Conservation (phyloP, 345 rosid genomes). For the Populus simonii region DNA sequence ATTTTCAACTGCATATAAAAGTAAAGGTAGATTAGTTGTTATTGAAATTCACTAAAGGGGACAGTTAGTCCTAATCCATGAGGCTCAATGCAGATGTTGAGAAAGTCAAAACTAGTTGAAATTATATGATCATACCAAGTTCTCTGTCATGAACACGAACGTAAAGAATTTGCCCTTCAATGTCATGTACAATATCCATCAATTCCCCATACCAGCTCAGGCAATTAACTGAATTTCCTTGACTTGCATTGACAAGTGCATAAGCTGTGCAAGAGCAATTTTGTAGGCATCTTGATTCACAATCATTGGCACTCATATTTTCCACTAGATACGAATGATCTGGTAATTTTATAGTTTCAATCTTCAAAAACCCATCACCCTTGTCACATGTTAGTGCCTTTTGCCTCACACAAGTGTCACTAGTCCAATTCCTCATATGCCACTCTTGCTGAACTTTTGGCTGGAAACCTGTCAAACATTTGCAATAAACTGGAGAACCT, state of each 20-base stretch:
- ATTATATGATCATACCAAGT: background rate
- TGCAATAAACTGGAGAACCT: background rate
- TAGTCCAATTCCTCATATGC: slow-evolving; percentile 1
- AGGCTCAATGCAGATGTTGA: background rate
- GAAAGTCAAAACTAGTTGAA: background rate
- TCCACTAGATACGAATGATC: background rate
- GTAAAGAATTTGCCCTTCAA: background rate
- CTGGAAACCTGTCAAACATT: slow-evolving; percentile 10
- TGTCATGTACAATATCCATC: background rate
- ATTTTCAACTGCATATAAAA: background rate
- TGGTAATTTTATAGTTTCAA: slow-evolving; percentile 7
- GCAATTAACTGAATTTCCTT: background rate
- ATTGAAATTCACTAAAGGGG: background rate
- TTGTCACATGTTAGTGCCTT: background rate
- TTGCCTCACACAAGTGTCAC: slow-evolving; percentile 12
- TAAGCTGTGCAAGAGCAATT: slow-evolving; percentile 22
- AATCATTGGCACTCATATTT: slow-evolving; percentile 1
- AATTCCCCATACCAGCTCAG: slow-evolving; percentile 12
- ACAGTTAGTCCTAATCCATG: background rate
- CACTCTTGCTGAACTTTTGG: slow-evolving; percentile 7
- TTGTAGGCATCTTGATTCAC: slow-evolving; percentile 5
- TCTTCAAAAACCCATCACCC: background rate
- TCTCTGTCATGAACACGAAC: background rate
- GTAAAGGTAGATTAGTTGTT: background rate
- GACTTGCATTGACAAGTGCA: background rate